These are phyloP conservation scores for Groenewaldozyma salmanticensis DNA, from an alignment of 805 yeast genomes.

Conservation along the genomic window DNA sequence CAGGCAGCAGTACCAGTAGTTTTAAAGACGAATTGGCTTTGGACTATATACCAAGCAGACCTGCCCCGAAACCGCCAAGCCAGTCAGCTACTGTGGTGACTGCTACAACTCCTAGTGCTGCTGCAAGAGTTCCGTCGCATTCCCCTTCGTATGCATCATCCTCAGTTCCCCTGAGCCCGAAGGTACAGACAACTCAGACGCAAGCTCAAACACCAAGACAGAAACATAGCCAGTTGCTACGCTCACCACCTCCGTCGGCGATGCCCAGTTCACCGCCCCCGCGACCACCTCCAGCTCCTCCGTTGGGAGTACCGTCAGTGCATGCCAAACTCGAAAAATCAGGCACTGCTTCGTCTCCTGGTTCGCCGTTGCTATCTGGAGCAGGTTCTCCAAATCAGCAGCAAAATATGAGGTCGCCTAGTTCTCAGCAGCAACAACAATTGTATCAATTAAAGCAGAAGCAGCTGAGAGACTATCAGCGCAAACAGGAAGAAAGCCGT, in stretches of 20 bases:
- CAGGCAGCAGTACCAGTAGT: neutral
- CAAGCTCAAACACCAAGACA: conserved; percentile 1
- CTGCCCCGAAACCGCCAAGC: conserved; percentile 25
- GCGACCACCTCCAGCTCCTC: conserved; percentile 35
- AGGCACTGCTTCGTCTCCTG: conserved; percentile 11
- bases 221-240: neutral
- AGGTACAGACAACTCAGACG: neutral
- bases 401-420: conserved; percentile 3
- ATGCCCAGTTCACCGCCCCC: conserved; percentile 26
- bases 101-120: conserved; percentile 3
- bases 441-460: conserved; percentile 3
- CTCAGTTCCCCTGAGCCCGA: neutral
- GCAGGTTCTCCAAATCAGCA: conserved; percentile 2
- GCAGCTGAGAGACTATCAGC: conserved; percentile 12
- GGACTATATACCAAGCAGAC: conserved; percentile 21
- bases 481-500: conserved; percentile 13
- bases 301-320: conserved; percentile 29
- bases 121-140: conserved; percentile 6
- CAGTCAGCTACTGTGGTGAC: conserved; percentile 4
- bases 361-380: conserved; percentile 16
- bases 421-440: conserved; percentile 13
- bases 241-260: conserved; percentile 4
- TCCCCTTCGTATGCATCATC: conserved; percentile 4
- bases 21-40: conserved; percentile 2
- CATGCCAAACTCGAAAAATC: conserved; percentile 18